A percentile compares a stretch with the other conserved stretches of the same genome.
phyloP scores from a whole-genome alignment of 495 filamentous ascomycete genomes.

The Daldinia bambusicola region DNA sequence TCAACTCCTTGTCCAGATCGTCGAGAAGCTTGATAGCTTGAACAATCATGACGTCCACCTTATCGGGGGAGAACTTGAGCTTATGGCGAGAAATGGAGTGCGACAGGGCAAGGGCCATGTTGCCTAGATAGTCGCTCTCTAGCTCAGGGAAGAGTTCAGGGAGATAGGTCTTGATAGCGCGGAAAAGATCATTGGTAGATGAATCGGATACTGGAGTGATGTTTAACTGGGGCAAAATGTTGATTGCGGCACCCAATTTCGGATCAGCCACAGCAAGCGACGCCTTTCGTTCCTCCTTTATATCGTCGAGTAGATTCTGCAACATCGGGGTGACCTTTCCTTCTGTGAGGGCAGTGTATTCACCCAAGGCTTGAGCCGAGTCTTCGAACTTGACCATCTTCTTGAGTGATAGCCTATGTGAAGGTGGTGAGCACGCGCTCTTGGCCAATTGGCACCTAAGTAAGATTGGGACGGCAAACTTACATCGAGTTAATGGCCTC shows the following conservation, averaged over 20 bases:
- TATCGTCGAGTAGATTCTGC: slow-evolving; percentile 78
- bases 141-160: slow-evolving; percentile 92
- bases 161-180: slow-evolving; percentile 90
- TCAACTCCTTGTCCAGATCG: slow-evolving; percentile 98
- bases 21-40: slow-evolving; percentile 94
- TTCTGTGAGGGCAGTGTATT: slow-evolving; percentile 86
- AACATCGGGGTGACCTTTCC: slow-evolving; percentile 97
- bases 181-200: slow-evolving; percentile 85
- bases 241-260: slow-evolving; percentile 93
- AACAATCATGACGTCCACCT: slow-evolving; percentile 99
- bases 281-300: slow-evolving; percentile 98
- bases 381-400: slow-evolving; percentile 97
- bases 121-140: slow-evolving; percentile 81
- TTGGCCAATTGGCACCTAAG: slow-evolving; percentile 20
- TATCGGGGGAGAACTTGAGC: slow-evolving; percentile 98
- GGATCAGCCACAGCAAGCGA: slow-evolving; percentile 95
- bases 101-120: slow-evolving; percentile 94
- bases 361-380: slow-evolving; percentile 84
- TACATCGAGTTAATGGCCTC: slow-evolving; percentile 90
- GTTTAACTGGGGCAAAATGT: slow-evolving; percentile 82
- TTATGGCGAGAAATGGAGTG: slow-evolving; percentile 98
- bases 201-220: slow-evolving; percentile 90
- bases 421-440: slow-evolving; percentile 22
- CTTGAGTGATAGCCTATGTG: slow-evolving; percentile 86
- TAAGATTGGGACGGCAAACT: slow-evolving; percentile 50